A percentile compares a stretch with the other conserved stretches of the same genome.
Conservation (phyloP, 345 rosid genomes). For the Citrus sinensis region DNA sequence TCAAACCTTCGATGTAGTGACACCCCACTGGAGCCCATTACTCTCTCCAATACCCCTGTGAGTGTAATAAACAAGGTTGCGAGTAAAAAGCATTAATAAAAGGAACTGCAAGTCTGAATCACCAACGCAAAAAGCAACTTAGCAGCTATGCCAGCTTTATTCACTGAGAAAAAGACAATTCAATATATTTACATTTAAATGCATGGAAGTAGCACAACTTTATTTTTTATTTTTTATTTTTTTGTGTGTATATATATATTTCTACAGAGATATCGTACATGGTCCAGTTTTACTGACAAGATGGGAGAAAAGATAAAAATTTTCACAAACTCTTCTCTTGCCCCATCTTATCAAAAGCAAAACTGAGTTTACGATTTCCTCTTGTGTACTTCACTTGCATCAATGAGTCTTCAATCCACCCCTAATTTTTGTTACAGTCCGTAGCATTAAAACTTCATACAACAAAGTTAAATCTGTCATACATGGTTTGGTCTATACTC, state of each 20-base stretch:
- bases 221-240: background rate
- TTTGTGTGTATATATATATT: background rate
- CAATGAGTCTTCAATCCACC: background rate
- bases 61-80: background rate
- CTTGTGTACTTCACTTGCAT: background rate
- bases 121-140: background rate
- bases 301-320: background rate
- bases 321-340: background rate
- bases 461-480: background rate
- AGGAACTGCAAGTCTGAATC: background rate
- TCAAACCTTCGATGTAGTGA: constrained; percentile 1
- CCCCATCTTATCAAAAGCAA: background rate
- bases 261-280: background rate
- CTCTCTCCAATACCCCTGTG: background rate
- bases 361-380: background rate
- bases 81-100: background rate
- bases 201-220: background rate
- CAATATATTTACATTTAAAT: background rate
- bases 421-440: background rate
- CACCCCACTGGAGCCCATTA: background rate
- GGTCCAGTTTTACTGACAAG: background rate
- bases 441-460: background rate
- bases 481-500: background rate
- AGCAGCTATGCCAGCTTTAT: background rate
- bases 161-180: background rate